Evolutionary conservation across 1,139 yeast species (phyloP).

Genomic region (Taiozyma sp.): DNA sequence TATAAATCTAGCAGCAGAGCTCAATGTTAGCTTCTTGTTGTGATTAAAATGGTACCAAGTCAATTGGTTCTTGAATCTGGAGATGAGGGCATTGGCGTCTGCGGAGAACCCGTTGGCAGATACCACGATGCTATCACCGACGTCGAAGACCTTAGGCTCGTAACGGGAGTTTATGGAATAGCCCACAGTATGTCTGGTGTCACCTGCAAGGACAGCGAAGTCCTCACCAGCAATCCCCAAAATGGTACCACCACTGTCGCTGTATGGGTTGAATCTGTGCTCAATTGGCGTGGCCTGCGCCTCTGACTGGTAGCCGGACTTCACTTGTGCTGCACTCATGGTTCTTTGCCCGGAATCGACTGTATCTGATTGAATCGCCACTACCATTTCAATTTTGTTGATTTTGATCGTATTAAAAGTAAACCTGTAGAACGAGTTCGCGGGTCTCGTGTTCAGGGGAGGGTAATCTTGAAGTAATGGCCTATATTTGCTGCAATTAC

Average conservation of each 20-base stretch:
- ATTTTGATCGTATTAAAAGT: neutral
- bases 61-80: conserved; percentile 67
- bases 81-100: conserved; percentile 82
- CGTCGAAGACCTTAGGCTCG: conserved; percentile 84
- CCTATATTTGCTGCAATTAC: neutral
- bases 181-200: conserved; percentile 93
- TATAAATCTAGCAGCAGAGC: conserved; percentile 83
- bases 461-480: neutral
- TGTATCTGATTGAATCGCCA: neutral
- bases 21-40: conserved; percentile 61
- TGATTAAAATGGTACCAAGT: conserved; percentile 95
- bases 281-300: conserved; percentile 64
- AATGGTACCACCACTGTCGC: conserved; percentile 97
- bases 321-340: conserved; percentile 35
- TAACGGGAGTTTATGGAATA: conserved; percentile 90
- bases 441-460: neutral
- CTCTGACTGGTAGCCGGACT: conserved; percentile 57
- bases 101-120: conserved; percentile 97
- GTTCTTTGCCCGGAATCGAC: neutral
- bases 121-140: conserved; percentile 83
- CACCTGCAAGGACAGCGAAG: conserved; percentile 95
- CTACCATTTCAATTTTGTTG: neutral
- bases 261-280: conserved; percentile 91
- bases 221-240: conserved; percentile 97
- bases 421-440: neutral